Percentiles rank a stretch among this genome's conserved stretches.
These are phyloP conservation scores for Myotisia sp. DNA, from an alignment of 2,329 filamentous ascomycete species.

Conservation along the genomic window DNA sequence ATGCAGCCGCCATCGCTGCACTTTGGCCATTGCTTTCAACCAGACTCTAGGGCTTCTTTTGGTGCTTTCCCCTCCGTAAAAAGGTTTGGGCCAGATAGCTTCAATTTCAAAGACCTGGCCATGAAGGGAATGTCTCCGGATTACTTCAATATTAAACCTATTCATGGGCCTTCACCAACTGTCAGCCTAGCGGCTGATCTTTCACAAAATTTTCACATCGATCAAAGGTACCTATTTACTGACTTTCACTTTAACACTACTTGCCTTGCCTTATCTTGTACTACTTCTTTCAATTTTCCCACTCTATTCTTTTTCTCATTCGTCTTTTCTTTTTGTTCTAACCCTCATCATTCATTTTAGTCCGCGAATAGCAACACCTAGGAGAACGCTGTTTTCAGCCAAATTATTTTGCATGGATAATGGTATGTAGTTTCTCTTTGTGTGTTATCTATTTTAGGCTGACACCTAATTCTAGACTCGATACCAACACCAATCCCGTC, in stretches of 20 bases:
- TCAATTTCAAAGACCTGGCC: slow-evolving; percentile 63
- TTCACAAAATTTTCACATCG: slow-evolving; percentile 92
- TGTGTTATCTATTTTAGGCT: slow-evolving; percentile 10
- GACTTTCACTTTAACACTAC: no score
- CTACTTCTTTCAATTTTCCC: no score
- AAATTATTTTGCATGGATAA: slow-evolving; percentile 49
- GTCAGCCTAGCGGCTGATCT: slow-evolving; percentile 84
- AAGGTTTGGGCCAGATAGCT: slow-evolving; percentile 47
- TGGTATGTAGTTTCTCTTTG: slow-evolving; percentile 11
- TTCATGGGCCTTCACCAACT: slow-evolving; percentile 77
- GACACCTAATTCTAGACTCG: slow-evolving; percentile 42
- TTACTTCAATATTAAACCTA: slow-evolving; percentile 68
- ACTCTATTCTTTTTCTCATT: neutral
- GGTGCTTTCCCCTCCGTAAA: slow-evolving; percentile 39
- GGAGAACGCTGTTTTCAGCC: slow-evolving; percentile 68
- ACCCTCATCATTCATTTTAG: slow-evolving; percentile 34
- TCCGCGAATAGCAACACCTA: slow-evolving; percentile 67
- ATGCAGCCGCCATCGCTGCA: slow-evolving; percentile 62
- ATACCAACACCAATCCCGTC: slow-evolving; percentile 72
- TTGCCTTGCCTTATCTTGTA: no score
- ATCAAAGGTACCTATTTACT: slow-evolving; percentile 89
- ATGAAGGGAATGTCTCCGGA: slow-evolving; percentile 56
- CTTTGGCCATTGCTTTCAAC: slow-evolving; percentile 47
- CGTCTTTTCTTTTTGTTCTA: slow-evolving; percentile 17
- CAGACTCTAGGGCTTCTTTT: slow-evolving; percentile 41